These are phyloP conservation scores for Phytophthora niederhauseri DNA, from an alignment of 352 stramenopile species.

Conservation along the genomic window DNA sequence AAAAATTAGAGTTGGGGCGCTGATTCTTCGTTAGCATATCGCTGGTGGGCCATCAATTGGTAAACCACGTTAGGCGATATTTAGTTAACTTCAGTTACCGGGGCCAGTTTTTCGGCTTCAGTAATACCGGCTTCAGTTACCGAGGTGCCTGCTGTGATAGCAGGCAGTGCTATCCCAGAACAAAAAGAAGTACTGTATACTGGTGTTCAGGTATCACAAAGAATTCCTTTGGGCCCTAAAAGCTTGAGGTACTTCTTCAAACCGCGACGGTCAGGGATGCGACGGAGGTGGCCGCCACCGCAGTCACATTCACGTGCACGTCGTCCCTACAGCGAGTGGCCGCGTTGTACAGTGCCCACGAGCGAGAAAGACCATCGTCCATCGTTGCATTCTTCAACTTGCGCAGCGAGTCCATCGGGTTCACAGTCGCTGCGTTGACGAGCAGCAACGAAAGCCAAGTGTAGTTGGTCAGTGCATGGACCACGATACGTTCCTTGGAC, in stretches of 20 bases:
- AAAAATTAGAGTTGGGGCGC: too few species aligned
- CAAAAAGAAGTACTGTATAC: too few species aligned
- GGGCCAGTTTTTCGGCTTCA: too few species aligned
- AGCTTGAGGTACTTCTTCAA: background rate
- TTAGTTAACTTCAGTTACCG: too few species aligned
- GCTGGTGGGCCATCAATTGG: too few species aligned
- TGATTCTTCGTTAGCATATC: too few species aligned
- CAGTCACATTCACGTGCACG: slow-evolving; percentile 1
- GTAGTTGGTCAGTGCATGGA: slow-evolving; percentile 36
- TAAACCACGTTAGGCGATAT: too few species aligned
- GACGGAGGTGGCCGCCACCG: background rate
- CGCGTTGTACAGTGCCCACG: slow-evolving; percentile 62
- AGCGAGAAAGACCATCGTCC: slow-evolving; percentile 56
- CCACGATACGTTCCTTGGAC: slow-evolving; percentile 55
- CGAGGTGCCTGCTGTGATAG: too few species aligned
- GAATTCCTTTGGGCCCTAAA: too few species aligned
- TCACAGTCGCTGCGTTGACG: slow-evolving; percentile 58
- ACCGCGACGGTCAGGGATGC: background rate
- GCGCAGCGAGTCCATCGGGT: slow-evolving; percentile 47
- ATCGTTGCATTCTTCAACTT: slow-evolving; percentile 44
- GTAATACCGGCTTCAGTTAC: too few species aligned
- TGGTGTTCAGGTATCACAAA: too few species aligned
- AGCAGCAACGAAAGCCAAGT: slow-evolving; percentile 65
- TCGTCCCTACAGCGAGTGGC: slow-evolving; percentile 30
- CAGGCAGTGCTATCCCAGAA: too few species aligned